Percentiles rank a stretch among this genome's conserved stretches.
Conservation (phyloP, 2,329 filamentous ascomycete genomes). For the Colletotrichum sublineola region DNA sequence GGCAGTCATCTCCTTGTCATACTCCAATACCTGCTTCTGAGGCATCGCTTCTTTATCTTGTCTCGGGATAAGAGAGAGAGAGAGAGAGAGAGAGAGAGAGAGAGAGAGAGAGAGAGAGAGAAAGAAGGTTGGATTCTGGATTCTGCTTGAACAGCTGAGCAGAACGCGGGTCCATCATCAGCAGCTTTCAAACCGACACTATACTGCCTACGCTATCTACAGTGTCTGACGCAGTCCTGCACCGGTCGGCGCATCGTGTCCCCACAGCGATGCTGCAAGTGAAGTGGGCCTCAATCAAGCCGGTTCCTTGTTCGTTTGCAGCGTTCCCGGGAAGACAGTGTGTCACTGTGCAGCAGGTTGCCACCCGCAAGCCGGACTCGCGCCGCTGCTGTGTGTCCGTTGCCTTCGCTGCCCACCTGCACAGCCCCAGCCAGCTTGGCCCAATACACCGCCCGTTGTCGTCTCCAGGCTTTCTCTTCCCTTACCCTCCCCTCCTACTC, state of each 20-base stretch:
- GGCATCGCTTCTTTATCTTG: background rate
- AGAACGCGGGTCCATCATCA: background rate
- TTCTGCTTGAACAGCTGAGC: background rate
- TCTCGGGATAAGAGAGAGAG: background rate
- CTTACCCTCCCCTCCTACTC: background rate
- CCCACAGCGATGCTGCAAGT: slow-evolving; percentile 30
- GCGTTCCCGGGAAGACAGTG: slow-evolving; percentile 34
- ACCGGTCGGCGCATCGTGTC: slow-evolving; percentile 22
- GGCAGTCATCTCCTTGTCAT: slow-evolving; percentile 10
- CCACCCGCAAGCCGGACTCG: slow-evolving; percentile 37
- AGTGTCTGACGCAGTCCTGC: slow-evolving; percentile 16
- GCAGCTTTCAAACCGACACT: background rate
- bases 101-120: background rate
- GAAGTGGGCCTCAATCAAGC: slow-evolving; percentile 34
- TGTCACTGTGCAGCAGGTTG: slow-evolving; percentile 42
- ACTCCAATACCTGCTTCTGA: background rate
- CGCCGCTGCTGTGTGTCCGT: slow-evolving; percentile 1
- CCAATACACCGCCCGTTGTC: slow-evolving; percentile 6
- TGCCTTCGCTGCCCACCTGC: slow-evolving; percentile 1
- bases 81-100: no score
- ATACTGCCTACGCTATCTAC: background rate
- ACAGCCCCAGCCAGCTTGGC: background rate
- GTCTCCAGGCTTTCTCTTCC: slow-evolving; percentile 5
- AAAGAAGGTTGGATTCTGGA: background rate
- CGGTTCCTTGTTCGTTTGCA: slow-evolving; percentile 38